Base-by-base conservation (phyloP, 768 basidiomycete species). In the Tephrocybe sp. region DNA sequence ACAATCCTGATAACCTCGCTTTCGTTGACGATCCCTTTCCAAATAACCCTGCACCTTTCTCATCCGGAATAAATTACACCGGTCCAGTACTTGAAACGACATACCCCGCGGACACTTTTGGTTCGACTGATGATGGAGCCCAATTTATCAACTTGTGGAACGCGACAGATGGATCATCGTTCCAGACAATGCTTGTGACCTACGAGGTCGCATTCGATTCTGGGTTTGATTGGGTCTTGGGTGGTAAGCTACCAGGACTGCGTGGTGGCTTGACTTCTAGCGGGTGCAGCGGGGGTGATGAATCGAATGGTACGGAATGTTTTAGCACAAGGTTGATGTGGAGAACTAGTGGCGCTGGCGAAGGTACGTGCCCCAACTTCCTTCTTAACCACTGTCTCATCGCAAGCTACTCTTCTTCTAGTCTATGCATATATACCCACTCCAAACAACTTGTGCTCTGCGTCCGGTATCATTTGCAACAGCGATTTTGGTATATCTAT, bases 341-440 rank as follows among this genome's bases (percentile, higher is more conserved):
- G 87, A 73, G 89, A 59, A 67, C 68, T 31, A 58, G 68, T 39
- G 88, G 82, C 1, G 69, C 61, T 7, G 88, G 86, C 22, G 89
- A 92, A 78, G 81, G 89, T 89, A 55, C 16, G 78, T 64, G 37
- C 15, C 24, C 31, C 21, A 25, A 8, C 37, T 27, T 43, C n/a
- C 32, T 22, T 11, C 37, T 16, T 22, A 31, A 36, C 40, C 41
- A n/a, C 37, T 38, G 27, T 36, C 26, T 52, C 19, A 9, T 34
- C 19, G 39, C 25, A 12, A 6, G 19, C 32, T 39, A n/a, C 13
- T 35, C 36, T 37, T 37, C 36, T 9, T n/a, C 35, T 6, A 92
- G 90, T 87, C 8, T 93, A 92, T 65, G 86, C 87, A 9, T 93
- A 95, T 61, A 80, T 92, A 39, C 85, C 87, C 3, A 75, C 77